These are phyloP conservation scores for Ceratobasidium theobromae DNA, from an alignment of 1,284 basidiomycete species.

Conservation along the genomic window DNA sequence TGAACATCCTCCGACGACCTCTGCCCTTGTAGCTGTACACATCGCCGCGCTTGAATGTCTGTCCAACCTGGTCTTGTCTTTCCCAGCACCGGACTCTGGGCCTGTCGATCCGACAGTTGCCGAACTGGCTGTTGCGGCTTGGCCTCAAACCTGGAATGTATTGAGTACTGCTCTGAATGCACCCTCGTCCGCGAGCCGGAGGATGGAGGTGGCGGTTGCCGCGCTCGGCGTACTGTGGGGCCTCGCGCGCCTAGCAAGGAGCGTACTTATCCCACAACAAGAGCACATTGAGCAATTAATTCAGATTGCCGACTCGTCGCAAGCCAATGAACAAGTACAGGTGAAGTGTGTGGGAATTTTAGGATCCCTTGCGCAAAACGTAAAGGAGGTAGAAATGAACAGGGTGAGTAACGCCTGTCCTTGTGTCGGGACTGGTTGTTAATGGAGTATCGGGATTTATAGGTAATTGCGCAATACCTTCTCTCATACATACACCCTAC, in stretches of 20 bases:
- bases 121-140: slow-evolving; percentile 54
- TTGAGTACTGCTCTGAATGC: slow-evolving; percentile 46
- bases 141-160: slow-evolving; percentile 62
- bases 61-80: slow-evolving; percentile 84
- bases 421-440: background rate
- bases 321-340: slow-evolving; percentile 54
- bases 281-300: slow-evolving; percentile 68
- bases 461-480: slow-evolving; percentile 71
- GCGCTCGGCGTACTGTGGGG: slow-evolving; percentile 81
- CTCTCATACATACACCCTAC: slow-evolving; percentile 56
- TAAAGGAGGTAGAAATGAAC: slow-evolving; percentile 67
- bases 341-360: slow-evolving; percentile 82
- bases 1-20: slow-evolving; percentile 81
- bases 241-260: slow-evolving; percentile 67
- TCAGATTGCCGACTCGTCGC: slow-evolving; percentile 59
- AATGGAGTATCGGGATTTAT: slow-evolving; percentile 3
- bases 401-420: slow-evolving; percentile 49
- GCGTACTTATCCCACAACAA: slow-evolving; percentile 58
- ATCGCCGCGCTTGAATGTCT: slow-evolving; percentile 84
- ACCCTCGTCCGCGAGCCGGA: slow-evolving; percentile 54
- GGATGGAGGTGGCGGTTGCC: slow-evolving; percentile 68
- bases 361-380: slow-evolving; percentile 75
- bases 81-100: slow-evolving; percentile 51
- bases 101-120: slow-evolving; percentile 32
- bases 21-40: slow-evolving; percentile 77